Conservation (phyloP, 495 filamentous ascomycete species). For the Sporormia fimetaria region DNA sequence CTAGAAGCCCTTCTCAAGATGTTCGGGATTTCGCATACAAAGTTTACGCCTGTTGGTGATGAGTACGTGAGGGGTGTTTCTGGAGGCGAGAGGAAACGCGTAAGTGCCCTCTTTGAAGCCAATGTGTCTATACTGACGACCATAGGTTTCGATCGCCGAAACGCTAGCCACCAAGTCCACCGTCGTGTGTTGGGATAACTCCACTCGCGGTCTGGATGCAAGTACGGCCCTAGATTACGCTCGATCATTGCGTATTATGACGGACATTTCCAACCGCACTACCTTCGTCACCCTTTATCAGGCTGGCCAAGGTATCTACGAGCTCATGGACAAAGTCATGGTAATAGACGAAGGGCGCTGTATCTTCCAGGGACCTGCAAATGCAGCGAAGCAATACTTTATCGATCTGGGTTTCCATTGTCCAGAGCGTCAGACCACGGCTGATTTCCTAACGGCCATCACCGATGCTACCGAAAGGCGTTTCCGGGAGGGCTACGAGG, state of each 20-base stretch:
- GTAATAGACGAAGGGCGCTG: conserved; percentile 56
- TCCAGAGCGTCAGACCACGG: conserved; percentile 56
- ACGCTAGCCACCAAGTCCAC: conserved; percentile 55
- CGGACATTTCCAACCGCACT: conserved; percentile 67
- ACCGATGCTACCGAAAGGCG: conserved; percentile 63
- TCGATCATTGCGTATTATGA: conserved; percentile 67
- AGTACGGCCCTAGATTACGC: conserved; percentile 72
- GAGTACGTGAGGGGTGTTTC: conserved; percentile 66
- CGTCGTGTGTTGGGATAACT: conserved; percentile 61
- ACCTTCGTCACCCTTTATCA: conserved; percentile 79
- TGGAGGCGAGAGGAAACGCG: conserved; percentile 54
- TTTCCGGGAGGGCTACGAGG: conserved; percentile 53
- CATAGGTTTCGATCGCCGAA: conserved; percentile 52
- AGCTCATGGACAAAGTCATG: conserved; percentile 67
- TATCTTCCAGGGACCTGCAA: conserved; percentile 53
- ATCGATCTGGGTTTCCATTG: conserved; percentile 57
- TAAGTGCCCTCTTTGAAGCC: not conserved
- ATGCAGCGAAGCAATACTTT: conserved; percentile 57
- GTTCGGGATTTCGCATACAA: conserved; percentile 72
- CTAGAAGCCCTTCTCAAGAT: conserved; percentile 53
- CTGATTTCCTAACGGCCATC: conserved; percentile 63
- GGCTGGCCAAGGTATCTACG: conserved; percentile 71
- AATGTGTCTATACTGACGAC: conserved; percentile 28
- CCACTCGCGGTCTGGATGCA: conserved; percentile 69
- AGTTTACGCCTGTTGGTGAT: conserved; percentile 74